Conservation (phyloP, 2,329 filamentous ascomycete genomes). For the Aspergillus luchuensis region DNA sequence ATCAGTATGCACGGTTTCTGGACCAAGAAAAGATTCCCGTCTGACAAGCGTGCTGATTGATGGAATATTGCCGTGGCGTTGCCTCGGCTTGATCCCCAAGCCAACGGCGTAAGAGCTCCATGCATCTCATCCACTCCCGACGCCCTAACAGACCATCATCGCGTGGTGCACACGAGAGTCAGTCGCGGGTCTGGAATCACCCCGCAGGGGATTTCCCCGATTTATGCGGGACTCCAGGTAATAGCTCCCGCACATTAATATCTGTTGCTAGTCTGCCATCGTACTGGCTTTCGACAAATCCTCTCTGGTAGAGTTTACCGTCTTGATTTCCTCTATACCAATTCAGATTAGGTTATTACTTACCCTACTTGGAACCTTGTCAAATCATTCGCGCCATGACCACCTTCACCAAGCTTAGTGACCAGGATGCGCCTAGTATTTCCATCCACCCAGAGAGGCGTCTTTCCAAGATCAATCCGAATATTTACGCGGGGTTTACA, state of each 20-base stretch:
- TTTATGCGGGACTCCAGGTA: slow-evolving; percentile 17
- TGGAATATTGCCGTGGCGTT: slow-evolving; percentile 23
- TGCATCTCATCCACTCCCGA: neutral
- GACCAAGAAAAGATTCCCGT: slow-evolving; percentile 7
- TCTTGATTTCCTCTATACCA: slow-evolving; percentile 9
- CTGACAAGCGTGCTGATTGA: slow-evolving; percentile 24
- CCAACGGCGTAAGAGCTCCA: slow-evolving; percentile 14
- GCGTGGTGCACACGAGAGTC: slow-evolving; percentile 3
- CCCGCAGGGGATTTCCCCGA: slow-evolving; percentile 38
- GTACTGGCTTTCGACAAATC: slow-evolving; percentile 8
- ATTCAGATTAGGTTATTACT: slow-evolving; percentile 13
- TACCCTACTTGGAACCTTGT: neutral
- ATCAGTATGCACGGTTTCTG: slow-evolving; percentile 1
- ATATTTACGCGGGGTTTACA: slow-evolving; percentile 82
- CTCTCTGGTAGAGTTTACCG: slow-evolving; percentile 1
- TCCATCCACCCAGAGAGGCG: slow-evolving; percentile 65
- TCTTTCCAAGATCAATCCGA: slow-evolving; percentile 73
- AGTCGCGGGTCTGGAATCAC: slow-evolving; percentile 16
- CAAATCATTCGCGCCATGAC: slow-evolving; percentile 56
- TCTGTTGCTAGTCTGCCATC: slow-evolving; percentile 17
- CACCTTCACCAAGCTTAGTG: slow-evolving; percentile 68
- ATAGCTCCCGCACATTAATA: slow-evolving; percentile 23
- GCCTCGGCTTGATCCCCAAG: slow-evolving; percentile 20
- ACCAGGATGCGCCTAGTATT: slow-evolving; percentile 64
- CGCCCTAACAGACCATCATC: slow-evolving; percentile 4